Evolutionary conservation across 306 rosid genomes (phyloP).

Genomic region (Astragalus glycyphyllos): DNA sequence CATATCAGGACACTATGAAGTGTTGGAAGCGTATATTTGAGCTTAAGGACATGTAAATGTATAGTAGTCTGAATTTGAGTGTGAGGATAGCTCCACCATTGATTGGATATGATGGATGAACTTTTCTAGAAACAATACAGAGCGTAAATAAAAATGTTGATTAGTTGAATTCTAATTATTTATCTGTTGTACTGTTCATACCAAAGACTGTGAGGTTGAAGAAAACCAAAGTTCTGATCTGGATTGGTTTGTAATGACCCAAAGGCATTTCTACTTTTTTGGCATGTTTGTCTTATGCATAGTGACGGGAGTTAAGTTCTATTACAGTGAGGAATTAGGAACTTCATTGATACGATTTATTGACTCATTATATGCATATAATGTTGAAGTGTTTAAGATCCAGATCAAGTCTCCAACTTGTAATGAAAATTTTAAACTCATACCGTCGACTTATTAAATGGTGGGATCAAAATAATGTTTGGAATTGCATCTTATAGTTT

Average conservation of each 20-base stretch:
- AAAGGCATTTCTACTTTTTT: background rate
- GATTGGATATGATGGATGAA: no score
- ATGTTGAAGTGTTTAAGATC: slow-evolving; percentile 15
- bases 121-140: slow-evolving; percentile 1
- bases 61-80: no score
- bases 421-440: background rate
- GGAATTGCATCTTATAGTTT: slow-evolving; percentile 1
- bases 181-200: slow-evolving; percentile 1
- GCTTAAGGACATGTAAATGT: no score
- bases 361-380: slow-evolving; percentile 6
- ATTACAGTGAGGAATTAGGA: slow-evolving; percentile 23
- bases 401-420: background rate
- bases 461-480: slow-evolving; percentile 5
- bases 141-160: background rate
- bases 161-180: slow-evolving; percentile 34
- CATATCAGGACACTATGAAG: no score
- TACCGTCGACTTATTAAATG: slow-evolving; percentile 4
- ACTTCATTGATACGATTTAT: slow-evolving; percentile 10
- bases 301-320: slow-evolving; percentile 15
- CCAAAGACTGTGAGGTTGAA: slow-evolving; percentile 11
- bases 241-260: background rate
- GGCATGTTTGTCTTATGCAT: slow-evolving; percentile 29
- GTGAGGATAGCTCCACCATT: no score
- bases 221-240: slow-evolving; percentile 8
- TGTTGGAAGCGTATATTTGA: no score